Evolutionary conservation across 352 stramenopile genomes (phyloP), one percentile per base, ranked within the genome.

Genomic region (Ophiocytium majus): DNA sequence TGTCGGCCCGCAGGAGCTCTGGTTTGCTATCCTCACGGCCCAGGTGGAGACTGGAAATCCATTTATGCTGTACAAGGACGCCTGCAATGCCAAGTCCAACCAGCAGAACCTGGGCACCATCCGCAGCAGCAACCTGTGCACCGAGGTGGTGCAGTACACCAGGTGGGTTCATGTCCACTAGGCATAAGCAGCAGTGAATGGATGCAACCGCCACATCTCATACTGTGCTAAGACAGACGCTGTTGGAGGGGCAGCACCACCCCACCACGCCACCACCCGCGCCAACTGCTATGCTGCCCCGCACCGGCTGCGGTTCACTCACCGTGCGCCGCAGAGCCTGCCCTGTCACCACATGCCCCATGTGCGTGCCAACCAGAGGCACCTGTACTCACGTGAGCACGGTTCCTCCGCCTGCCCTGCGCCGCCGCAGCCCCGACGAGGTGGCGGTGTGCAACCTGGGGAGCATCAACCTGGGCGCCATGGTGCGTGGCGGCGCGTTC

Each of bases 61-160:
- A 0, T 99, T 99, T 91, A 99, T 99, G 95, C 91, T 99, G 5
- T 99, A 97, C 93, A 99, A 99, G 92, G 97, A 99, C 92, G 92
- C 95, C 71, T 98, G 94, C 90, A 99, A 99, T 90, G 89, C 88
- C 87, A 99, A 99, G 90, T 98, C 94, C 32, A 99, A 99, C 92
- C 97, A 99, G 92, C 92, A 99, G 91, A 99, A 99, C 89, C 91
- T 99, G n/a, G 97, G 97, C 80, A 99, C 95, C 43, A 99, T 99
- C 90, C 97, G 98, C 80, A 99, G 94, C 78, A 98, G 94, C 81
- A 99, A 99, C 92, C 91, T 99, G 36, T 99, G 97, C 91, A 99
- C 96, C 32, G 97, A 99, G 89, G 98, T 99, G 89, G 94, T 99
- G 83, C 95, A 99, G 92, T 99, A 98, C 92, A 99, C 97, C 75